Conservation (phyloP, 2,329 filamentous ascomycete genomes). For the Escovopsis sp. region DNA sequence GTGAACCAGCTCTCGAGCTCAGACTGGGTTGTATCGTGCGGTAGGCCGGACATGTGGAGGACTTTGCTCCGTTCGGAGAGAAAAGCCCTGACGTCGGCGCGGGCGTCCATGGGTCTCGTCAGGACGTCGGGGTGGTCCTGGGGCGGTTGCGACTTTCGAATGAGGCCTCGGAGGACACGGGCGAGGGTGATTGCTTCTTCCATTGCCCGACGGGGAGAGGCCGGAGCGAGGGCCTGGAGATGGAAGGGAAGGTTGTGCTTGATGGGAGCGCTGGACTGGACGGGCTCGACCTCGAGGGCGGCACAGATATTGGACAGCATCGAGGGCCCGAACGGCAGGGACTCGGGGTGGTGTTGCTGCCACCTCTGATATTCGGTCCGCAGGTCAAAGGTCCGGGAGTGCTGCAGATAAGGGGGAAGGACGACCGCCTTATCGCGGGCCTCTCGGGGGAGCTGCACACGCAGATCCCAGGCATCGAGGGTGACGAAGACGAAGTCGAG, state of each 20-base stretch:
- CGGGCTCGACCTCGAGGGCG: slow-evolving; percentile 91
- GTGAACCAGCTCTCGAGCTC: slow-evolving; percentile 99
- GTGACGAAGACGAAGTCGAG: slow-evolving; percentile 97
- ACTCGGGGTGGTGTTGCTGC: slow-evolving; percentile 97
- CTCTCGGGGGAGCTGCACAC: slow-evolving; percentile 92
- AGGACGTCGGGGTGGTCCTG: slow-evolving; percentile 92
- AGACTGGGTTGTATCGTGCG: slow-evolving; percentile 95
- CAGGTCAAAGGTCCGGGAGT: slow-evolving; percentile 92
- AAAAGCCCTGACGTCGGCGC: slow-evolving; percentile 92
- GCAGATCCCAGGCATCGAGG: slow-evolving; percentile 94
- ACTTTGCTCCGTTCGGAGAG: slow-evolving; percentile 95
- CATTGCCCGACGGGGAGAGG: slow-evolving; percentile 90
- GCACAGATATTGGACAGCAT: slow-evolving; percentile 97
- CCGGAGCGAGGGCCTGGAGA: slow-evolving; percentile 85
- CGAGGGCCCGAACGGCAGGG: slow-evolving; percentile 87
- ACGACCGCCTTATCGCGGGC: slow-evolving; percentile 97
- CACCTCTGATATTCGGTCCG: slow-evolving; percentile 96
- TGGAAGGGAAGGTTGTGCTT: slow-evolving; percentile 99
- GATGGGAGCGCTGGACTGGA: slow-evolving; percentile 93
- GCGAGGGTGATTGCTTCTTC: slow-evolving; percentile 93
- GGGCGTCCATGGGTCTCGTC: slow-evolving; percentile 88
- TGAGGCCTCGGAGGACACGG: slow-evolving; percentile 79
- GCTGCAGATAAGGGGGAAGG: slow-evolving; percentile 89
- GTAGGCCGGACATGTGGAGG: slow-evolving; percentile 90
- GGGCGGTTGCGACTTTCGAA: slow-evolving; percentile 88